These are phyloP conservation scores for Stachybotrys elegans DNA, from an alignment of 2,329 filamentous ascomycete genomes.

Conservation along the genomic window DNA sequence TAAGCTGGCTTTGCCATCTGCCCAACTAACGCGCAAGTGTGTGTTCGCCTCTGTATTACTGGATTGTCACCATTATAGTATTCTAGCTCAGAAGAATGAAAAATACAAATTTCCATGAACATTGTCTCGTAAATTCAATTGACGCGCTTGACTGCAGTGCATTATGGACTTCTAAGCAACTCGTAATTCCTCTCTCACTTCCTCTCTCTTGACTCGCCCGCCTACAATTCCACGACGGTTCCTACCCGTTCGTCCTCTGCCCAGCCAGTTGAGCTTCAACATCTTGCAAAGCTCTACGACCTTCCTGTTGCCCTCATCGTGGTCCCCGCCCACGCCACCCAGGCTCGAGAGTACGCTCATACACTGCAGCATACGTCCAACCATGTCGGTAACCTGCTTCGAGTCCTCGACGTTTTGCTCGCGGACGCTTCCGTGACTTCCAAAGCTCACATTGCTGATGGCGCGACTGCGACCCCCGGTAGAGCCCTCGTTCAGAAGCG, in stretches of 20 bases:
- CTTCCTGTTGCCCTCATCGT: conserved; percentile 69
- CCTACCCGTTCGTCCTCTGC: conserved; percentile 79
- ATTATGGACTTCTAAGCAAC: conserved; percentile 23
- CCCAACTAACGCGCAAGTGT: too few relatives aligned
- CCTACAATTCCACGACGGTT: conserved; percentile 89
- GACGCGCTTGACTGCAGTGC: conserved; percentile 7
- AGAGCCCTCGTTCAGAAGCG: conserved; percentile 64
- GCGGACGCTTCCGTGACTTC: conserved; percentile 46
- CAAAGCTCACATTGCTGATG: conserved; percentile 76
- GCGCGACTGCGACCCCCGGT: conserved; percentile 66
- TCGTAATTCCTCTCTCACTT: conserved; percentile 34
- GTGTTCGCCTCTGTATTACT: too few relatives aligned
- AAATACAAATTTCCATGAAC: too few relatives aligned
- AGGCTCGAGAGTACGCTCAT: conserved; percentile 83
- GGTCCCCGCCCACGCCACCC: conserved; percentile 49
- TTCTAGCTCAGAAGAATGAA: too few relatives aligned
- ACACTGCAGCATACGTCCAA: conserved; percentile 93
- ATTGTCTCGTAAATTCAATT: not conserved
- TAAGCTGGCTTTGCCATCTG: too few relatives aligned
- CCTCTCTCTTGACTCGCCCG: conserved; percentile 46
- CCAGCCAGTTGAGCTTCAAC: conserved; percentile 95
- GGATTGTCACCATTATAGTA: too few relatives aligned
- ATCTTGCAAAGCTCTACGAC: conserved; percentile 81
- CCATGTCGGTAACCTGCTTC: conserved; percentile 85
- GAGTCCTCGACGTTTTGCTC: conserved; percentile 62